phyloP scores from a whole-genome alignment of 768 basidiomycete genomes.

The Leucocoprinus birnbaumii region DNA sequence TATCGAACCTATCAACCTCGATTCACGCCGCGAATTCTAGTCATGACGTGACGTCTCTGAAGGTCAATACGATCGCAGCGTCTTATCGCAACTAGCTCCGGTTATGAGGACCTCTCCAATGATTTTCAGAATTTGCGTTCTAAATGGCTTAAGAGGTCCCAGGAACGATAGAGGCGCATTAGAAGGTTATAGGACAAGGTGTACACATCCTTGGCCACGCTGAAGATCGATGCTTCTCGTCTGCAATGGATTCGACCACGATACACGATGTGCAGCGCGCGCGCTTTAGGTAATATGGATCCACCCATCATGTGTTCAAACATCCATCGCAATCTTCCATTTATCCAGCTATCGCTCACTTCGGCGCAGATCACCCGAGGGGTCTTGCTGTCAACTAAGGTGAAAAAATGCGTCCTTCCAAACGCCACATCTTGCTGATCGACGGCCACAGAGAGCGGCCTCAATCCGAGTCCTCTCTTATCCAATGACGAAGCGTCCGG shows the following conservation, averaged over 20 bases:
- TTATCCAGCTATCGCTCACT: background rate
- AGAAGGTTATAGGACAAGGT: background rate
- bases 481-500: background rate
- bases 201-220: background rate
- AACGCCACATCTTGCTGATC: slow-evolving; percentile 1
- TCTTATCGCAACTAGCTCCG: background rate
- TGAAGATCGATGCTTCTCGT: background rate
- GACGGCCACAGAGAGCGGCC: background rate
- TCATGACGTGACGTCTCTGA: background rate
- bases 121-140: background rate
- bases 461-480: background rate
- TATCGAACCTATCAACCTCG: no score
- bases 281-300: background rate
- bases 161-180: background rate
- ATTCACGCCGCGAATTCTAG: background rate
- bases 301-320: background rate
- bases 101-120: background rate
- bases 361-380: background rate
- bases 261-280: background rate
- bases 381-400: slow-evolving; percentile 1
- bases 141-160: background rate
- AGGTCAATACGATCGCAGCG: background rate
- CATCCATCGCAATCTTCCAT: background rate
- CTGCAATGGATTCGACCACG: background rate
- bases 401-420: background rate